Base-by-base conservation (phyloP, 2,329 filamentous ascomycete species). In the Colletotrichum agaves region DNA sequence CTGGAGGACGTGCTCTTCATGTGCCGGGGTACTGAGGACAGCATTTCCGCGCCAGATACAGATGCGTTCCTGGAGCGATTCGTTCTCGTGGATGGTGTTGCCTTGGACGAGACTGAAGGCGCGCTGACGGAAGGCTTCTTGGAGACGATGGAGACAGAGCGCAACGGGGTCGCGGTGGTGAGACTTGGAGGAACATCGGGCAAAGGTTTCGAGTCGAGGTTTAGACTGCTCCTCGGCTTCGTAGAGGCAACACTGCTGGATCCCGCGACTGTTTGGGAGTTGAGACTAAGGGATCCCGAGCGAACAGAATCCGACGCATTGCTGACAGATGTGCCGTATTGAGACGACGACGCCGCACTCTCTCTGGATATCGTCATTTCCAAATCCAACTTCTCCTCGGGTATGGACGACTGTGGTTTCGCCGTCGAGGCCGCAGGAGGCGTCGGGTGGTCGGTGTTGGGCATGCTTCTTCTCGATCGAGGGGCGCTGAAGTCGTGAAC, bases 1-100 rank as follows among this genome's bases (percentile, higher is more conserved):
- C 92, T 84, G 0, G 91, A 93, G 0, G 92, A 92, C 11, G 90
- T 92, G 75, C 91, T 94, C 78, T 90, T 91, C 88, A 91, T 90
- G 69, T 90, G 88, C 67, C 80, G 86, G 2, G 88, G 88, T 37
- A 90, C 69, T 1, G 85, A 82, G 6, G 84, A 85, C 2, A 83
- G 76, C 1, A 80, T 77, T 37, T 81, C 80, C 61, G 81, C 82
- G 8, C 75, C 75, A 0, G 85, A 85, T 1, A 83, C 67, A n/a
- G 86, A 89, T 3, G 83, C 74, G 61, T 87, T 85, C 41, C 85
- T 82, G 1, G 88, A 87, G 15, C 81, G 78, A 1, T 76, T 78
- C n/a, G 79, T 78, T 19, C 75, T 75, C 3, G 77, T 78, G 0
- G 82, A 81, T 1, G 77, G 70, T 12, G 75, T 75, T 4, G 75